phyloP scores from a whole-genome alignment of 371 early-diverging fungal species.

The Haplosporangium sp. region DNA sequence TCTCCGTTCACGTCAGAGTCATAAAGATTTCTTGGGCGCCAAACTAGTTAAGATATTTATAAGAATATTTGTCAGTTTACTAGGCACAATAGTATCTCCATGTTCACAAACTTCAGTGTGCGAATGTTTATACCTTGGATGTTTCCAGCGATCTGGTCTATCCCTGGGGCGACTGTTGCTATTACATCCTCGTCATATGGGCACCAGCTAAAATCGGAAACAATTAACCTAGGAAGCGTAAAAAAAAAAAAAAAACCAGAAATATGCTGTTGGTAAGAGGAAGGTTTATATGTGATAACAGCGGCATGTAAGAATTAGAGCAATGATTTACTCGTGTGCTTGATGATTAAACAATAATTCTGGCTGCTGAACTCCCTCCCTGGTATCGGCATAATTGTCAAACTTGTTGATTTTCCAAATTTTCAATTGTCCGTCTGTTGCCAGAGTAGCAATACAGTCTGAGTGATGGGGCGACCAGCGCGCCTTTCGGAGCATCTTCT shows the following conservation, averaged over 20 bases:
- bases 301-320: no score
- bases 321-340: conserved; percentile 23
- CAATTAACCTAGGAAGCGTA: conserved; percentile 2
- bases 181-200: conserved; percentile 45
- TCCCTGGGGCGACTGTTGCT: conserved; percentile 29
- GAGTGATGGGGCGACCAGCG: conserved; percentile 37
- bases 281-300: no score
- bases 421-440: conserved; percentile 15
- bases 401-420: conserved; percentile 42
- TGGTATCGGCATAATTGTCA: conserved; percentile 11
- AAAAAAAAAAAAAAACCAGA: not conserved
- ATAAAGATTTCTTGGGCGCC: conserved; percentile 46
- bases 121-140: conserved; percentile 33
- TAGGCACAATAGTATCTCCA: no score
- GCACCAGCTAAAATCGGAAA: conserved; percentile 45
- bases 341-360: conserved; percentile 31
- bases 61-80: not conserved
- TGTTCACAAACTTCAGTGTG: not conserved
- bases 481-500: conserved; percentile 11
- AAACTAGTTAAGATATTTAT: conserved; percentile 11
- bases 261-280: not conserved
- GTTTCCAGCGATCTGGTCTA: not conserved
- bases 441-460: conserved; percentile 24
- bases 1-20: conserved; percentile 28
- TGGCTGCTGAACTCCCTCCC: conserved; percentile 3